phyloP scores from a whole-genome alignment of 495 filamentous ascomycete species.

The Extremus antarcticus region DNA sequence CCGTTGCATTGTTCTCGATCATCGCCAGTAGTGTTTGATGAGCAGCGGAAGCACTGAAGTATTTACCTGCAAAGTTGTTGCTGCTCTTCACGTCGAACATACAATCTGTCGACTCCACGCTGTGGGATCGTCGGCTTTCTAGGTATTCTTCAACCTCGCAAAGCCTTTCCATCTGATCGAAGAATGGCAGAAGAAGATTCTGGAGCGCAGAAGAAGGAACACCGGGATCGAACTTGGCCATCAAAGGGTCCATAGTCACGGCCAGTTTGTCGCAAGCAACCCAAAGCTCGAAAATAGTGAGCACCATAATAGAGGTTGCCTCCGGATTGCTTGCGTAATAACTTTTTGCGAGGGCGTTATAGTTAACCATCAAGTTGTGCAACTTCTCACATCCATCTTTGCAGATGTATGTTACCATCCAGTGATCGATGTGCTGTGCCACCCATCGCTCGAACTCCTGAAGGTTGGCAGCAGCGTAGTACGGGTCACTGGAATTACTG shows the following conservation, averaged over 20 bases:
- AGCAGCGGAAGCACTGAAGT: slow-evolving; percentile 37
- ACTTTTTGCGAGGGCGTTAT: neutral
- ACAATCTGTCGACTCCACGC: too few species aligned
- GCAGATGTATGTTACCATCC: slow-evolving; percentile 21
- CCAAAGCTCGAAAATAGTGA: slow-evolving; percentile 10
- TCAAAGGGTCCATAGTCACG: neutral
- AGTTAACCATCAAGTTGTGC: neutral
- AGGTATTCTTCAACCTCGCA: slow-evolving; percentile 41
- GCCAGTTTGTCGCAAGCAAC: neutral
- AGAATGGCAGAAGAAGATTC: slow-evolving; percentile 6
- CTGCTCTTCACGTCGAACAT: too few species aligned
- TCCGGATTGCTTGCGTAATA: slow-evolving; percentile 1
- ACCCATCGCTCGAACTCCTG: slow-evolving; percentile 38
- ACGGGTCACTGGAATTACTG: neutral
- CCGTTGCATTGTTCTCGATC: slow-evolving; percentile 34
- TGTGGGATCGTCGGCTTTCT: neutral
- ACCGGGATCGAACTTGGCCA: slow-evolving; percentile 4
- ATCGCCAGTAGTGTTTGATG: slow-evolving; percentile 32
- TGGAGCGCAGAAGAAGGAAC: slow-evolving; percentile 12
- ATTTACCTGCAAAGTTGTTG: slow-evolving; percentile 50
- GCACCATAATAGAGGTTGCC: neutral
- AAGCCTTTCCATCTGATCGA: slow-evolving; percentile 35
- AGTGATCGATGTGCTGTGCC: slow-evolving; percentile 25
- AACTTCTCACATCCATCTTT: neutral
- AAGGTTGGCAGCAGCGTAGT: neutral